Conservation (phyloP, 192 early-diverging fungal genomes). For the Coemansia sp. region DNA sequence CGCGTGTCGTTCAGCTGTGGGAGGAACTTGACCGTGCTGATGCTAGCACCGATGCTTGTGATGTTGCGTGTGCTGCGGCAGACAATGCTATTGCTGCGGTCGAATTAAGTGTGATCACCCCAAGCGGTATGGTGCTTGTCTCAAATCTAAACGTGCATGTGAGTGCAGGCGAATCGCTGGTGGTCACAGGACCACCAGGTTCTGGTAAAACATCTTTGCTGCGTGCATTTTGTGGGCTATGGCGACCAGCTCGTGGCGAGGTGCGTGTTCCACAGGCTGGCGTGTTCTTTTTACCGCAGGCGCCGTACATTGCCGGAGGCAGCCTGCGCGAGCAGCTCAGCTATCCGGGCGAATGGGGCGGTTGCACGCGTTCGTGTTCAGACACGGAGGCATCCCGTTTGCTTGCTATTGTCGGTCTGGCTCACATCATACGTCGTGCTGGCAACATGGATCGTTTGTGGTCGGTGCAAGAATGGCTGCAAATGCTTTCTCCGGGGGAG, state of each 20-base stretch:
- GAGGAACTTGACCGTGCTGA: constrained; percentile 60
- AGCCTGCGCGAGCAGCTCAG: constrained; percentile 65
- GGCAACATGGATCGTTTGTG: constrained; percentile 29
- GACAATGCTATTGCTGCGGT: constrained; percentile 9
- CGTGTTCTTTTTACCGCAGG: constrained; percentile 71
- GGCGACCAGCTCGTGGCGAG: constrained; percentile 60
- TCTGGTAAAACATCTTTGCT: constrained; percentile 82
- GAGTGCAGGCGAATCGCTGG: constrained; percentile 57
- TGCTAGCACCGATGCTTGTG: neutral
- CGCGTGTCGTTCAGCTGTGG: constrained; percentile 78
- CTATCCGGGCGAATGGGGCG: constrained; percentile 56
- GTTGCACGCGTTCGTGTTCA: constrained; percentile 16
- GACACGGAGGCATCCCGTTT: constrained; percentile 26
- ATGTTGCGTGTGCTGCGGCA: neutral
- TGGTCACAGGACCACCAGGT: constrained; percentile 78
- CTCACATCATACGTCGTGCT: constrained; percentile 7
- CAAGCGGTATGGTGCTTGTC: constrained; percentile 25
- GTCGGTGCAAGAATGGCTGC: constrained; percentile 57
- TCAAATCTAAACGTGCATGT: constrained; percentile 55
- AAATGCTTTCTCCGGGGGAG: constrained; percentile 75
- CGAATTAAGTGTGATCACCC: constrained; percentile 32
- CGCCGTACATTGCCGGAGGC: constrained; percentile 63
- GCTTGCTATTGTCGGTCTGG: constrained; percentile 28
- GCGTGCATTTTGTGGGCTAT: constrained; percentile 74
- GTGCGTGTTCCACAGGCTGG: constrained; percentile 26